Percentiles rank a stretch among this genome's conserved stretches.
Conservation (phyloP, 306 rosid species). For the Casuarina glauca region DNA sequence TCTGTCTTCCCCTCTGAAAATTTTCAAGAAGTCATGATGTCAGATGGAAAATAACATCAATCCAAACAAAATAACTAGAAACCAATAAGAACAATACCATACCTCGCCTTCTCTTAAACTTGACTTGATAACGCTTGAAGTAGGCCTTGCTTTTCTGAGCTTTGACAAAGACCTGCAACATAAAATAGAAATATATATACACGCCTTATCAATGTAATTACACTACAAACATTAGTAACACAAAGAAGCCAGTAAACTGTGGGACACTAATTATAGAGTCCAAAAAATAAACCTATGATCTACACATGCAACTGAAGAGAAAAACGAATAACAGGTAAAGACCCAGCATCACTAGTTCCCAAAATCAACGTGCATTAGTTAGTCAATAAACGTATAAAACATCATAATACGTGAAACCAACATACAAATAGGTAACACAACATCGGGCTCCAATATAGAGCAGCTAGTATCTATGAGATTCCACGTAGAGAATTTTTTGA, state of each 20-base stretch:
- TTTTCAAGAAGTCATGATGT: neutral
- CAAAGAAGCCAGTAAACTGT: too few relatives aligned
- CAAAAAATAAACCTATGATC: too few relatives aligned
- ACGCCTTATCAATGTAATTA: neutral
- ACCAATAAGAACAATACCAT: neutral
- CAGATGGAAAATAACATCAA: neutral
- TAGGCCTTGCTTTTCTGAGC: slow-evolving; percentile 71
- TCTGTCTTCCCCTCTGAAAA: slow-evolving; percentile 87
- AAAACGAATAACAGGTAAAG: too few relatives aligned
- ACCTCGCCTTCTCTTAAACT: slow-evolving; percentile 92
- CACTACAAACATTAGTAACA: neutral
- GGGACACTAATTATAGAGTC: neutral
- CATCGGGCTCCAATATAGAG: too few relatives aligned
- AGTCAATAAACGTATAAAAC: neutral
- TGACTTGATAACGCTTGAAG: slow-evolving; percentile 78
- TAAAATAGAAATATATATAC: neutral
- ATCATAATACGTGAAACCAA: neutral
- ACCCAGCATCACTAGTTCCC: neutral
- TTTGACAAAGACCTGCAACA: slow-evolving; percentile 50
- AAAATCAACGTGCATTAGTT: neutral
- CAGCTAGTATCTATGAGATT: too few relatives aligned
- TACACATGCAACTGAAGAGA: too few relatives aligned
- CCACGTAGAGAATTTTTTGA: too few relatives aligned
- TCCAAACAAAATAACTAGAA: neutral
- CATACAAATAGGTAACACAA: too few relatives aligned